These are phyloP conservation scores for Nicotiana tabacum DNA, from an alignment of 257 asterid genomes.

Conservation along the genomic window DNA sequence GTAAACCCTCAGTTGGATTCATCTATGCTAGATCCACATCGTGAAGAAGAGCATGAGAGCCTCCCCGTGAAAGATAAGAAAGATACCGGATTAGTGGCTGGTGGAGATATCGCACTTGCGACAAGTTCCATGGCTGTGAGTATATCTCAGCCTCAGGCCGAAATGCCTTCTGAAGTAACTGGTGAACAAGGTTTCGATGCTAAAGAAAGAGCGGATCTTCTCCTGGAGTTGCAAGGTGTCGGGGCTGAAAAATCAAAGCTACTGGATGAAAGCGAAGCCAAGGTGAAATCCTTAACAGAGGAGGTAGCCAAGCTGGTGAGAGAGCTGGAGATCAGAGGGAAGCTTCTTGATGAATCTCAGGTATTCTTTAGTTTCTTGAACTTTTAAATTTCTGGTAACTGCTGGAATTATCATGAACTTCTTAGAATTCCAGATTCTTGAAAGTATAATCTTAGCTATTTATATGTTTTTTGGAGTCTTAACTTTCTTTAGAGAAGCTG, in stretches of 20 bases:
- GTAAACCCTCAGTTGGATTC: conserved; percentile 70
- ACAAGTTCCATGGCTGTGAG: conserved; percentile 79
- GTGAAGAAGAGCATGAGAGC: conserved; percentile 52
- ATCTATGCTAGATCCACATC: conserved; percentile 71
- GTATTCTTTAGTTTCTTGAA: conserved; percentile 32
- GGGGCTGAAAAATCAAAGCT: conserved; percentile 57
- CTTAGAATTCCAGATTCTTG: background rate
- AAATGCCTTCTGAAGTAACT: conserved; percentile 31
- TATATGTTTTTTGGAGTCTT: background rate
- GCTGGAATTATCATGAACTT: background rate
- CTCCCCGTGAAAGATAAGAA: conserved; percentile 44
- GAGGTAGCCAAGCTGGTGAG: conserved; percentile 60
- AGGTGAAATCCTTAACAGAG: conserved; percentile 45
- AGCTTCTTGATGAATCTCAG: conserved; percentile 97
- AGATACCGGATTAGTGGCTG: conserved; percentile 26
- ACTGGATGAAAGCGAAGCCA: conserved; percentile 56
- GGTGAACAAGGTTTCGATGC: conserved; percentile 36
- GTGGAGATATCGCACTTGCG: conserved; percentile 41
- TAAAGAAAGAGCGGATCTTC: conserved; percentile 33
- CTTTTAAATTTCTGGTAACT: background rate
- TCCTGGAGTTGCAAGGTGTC: conserved; percentile 44
- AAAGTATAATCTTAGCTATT: background rate
- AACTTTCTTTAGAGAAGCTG: background rate
- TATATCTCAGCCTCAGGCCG: conserved; percentile 52
- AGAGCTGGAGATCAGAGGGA: conserved; percentile 68